phyloP scores from a whole-genome alignment of 139 green algal genomes.

The Choricystis sp. region DNA sequence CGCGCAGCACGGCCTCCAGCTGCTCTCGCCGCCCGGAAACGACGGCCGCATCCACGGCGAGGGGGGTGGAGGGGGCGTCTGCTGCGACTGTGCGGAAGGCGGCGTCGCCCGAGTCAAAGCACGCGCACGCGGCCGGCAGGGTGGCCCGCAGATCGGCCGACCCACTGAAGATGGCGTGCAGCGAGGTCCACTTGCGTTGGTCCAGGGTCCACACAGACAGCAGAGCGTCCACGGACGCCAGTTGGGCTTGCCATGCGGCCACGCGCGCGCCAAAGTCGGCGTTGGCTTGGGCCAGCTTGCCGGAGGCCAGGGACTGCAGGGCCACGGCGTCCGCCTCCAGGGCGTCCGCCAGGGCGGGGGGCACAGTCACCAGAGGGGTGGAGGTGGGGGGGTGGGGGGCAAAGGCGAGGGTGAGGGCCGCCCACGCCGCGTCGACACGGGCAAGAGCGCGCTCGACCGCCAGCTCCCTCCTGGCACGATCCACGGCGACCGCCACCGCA shows the following conservation, averaged over 20 bases:
- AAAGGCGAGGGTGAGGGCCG: neutral
- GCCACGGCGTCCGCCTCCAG: slow-evolving; percentile 79
- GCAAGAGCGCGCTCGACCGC: slow-evolving; percentile 4
- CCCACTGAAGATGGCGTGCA: slow-evolving; percentile 81
- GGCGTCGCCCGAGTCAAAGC: slow-evolving; percentile 67
- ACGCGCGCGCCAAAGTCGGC: slow-evolving; percentile 71
- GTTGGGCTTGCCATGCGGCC: slow-evolving; percentile 67
- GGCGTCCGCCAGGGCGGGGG: slow-evolving; percentile 52
- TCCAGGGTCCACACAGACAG: slow-evolving; percentile 65
- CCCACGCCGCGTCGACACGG: slow-evolving; percentile 1
- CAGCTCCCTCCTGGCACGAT: neutral
- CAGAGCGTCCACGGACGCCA: slow-evolving; percentile 63
- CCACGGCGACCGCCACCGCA: slow-evolving; percentile 10
- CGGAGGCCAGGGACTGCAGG: slow-evolving; percentile 69
- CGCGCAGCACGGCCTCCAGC: slow-evolving; percentile 65
- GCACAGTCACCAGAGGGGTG: slow-evolving; percentile 16
- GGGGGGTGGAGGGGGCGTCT: slow-evolving; percentile 38
- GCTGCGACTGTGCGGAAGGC: slow-evolving; percentile 49
- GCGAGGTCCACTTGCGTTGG: slow-evolving; percentile 80
- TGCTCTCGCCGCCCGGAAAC: slow-evolving; percentile 69
- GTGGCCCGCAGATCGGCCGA: slow-evolving; percentile 77
- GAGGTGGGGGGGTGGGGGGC: neutral
- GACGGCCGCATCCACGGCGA: slow-evolving; percentile 78
- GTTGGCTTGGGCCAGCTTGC: slow-evolving; percentile 61
- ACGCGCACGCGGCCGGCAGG: slow-evolving; percentile 73